Conservation (phyloP, 768 basidiomycete genomes). For the Suillus weaverae region DNA sequence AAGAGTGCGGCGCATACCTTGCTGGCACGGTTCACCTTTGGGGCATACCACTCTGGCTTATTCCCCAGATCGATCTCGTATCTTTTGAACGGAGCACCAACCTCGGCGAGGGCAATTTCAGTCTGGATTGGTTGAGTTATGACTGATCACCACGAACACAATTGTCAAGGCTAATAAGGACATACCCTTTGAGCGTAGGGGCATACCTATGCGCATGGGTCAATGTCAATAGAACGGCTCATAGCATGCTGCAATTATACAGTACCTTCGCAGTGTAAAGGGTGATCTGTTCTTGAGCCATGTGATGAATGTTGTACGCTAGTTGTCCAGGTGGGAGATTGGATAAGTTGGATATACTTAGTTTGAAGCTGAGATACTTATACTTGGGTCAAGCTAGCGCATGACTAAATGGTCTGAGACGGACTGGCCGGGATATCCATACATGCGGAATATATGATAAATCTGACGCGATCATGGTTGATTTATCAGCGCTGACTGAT, state of each 20-base stretch:
- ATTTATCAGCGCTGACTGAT: neutral
- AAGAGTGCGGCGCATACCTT: slow-evolving; percentile 45
- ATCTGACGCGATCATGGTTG: neutral
- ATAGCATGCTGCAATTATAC: neutral
- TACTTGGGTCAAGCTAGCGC: neutral
- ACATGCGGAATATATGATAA: neutral
- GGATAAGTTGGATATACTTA: neutral
- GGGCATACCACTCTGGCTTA: slow-evolving; percentile 71
- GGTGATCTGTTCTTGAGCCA: slow-evolving; percentile 33
- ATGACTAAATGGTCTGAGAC: neutral
- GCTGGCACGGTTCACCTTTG: slow-evolving; percentile 63
- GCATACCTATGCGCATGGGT: slow-evolving; percentile 41
- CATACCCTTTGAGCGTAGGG: slow-evolving; percentile 59
- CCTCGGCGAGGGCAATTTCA: slow-evolving; percentile 63
- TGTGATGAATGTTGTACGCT: neutral
- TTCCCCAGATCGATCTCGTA: slow-evolving; percentile 61
- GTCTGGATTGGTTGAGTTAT: slow-evolving; percentile 33
- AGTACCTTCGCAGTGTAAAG: slow-evolving; percentile 49
- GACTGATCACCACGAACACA: neutral
- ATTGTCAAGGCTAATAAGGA: neutral
- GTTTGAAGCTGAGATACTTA: neutral
- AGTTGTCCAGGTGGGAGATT: neutral
- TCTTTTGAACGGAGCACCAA: slow-evolving; percentile 45
- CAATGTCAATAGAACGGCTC: slow-evolving; percentile 3
- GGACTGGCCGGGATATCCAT: neutral